These are phyloP conservation scores for Sanghuangporus weigelae DNA, from an alignment of 1,284 basidiomycete species.

Conservation along the genomic window DNA sequence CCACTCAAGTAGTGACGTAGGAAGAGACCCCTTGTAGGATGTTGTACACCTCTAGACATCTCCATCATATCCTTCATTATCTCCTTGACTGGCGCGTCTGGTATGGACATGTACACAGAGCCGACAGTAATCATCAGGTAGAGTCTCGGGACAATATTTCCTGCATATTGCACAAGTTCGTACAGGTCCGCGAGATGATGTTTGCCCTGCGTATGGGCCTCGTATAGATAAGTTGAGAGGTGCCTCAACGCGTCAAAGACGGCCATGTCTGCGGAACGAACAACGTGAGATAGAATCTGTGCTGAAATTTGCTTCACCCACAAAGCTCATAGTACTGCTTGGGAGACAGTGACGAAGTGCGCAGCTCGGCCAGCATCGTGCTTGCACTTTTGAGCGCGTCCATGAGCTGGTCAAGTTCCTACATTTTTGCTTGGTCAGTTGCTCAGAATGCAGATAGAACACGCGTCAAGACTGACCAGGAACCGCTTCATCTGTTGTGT, in stretches of 20 bases:
- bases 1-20: slow-evolving; percentile 92
- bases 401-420: slow-evolving; percentile 95
- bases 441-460: not conserved
- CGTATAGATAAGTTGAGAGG: slow-evolving; percentile 91
- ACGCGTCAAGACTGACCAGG: slow-evolving; percentile 51
- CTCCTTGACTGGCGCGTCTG: slow-evolving; percentile 92
- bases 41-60: slow-evolving; percentile 92
- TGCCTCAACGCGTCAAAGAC: slow-evolving; percentile 92
- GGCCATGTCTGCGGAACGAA: slow-evolving; percentile 72
- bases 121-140: slow-evolving; percentile 99
- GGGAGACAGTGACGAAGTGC: slow-evolving; percentile 86
- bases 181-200: slow-evolving; percentile 96
- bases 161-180: slow-evolving; percentile 95
- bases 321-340: slow-evolving; percentile 98
- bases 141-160: slow-evolving; percentile 88
- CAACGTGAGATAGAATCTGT: slow-evolving; percentile 11
- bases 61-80: slow-evolving; percentile 99
- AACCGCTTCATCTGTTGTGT: slow-evolving; percentile 91
- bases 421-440: slow-evolving; percentile 5
- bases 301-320: slow-evolving; percentile 34
- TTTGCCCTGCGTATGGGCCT: slow-evolving; percentile 82
- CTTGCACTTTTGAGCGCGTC: slow-evolving; percentile 94
- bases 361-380: slow-evolving; percentile 90
- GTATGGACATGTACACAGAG: slow-evolving; percentile 94
- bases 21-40: slow-evolving; percentile 90